phyloP scores from a whole-genome alignment of 2,329 filamentous ascomycete genomes.

The Diaporthe citri region DNA sequence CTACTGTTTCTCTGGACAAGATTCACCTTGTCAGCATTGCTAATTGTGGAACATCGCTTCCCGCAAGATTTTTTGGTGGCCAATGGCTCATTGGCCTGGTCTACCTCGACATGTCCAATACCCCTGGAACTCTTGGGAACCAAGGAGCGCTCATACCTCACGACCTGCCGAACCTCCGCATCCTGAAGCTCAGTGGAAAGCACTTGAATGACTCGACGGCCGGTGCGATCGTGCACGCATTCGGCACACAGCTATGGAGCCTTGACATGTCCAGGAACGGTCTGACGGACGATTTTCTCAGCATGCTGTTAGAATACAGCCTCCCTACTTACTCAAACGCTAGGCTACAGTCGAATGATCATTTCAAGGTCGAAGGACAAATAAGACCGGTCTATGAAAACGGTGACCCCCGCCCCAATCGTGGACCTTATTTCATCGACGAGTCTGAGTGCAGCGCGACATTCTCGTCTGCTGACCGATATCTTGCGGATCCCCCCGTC shows the following conservation, averaged over 20 bases:
- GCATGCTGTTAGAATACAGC: constrained; percentile 48
- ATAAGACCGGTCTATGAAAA: constrained; percentile 50
- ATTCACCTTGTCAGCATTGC: constrained; percentile 61
- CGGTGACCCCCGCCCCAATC: constrained; percentile 50
- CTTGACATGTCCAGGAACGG: constrained; percentile 67
- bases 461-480: constrained; percentile 61
- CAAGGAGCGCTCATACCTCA: constrained; percentile 49
- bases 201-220: constrained; percentile 59
- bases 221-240: constrained; percentile 50
- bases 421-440: constrained; percentile 58
- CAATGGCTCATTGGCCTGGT: constrained; percentile 56
- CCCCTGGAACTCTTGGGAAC: constrained; percentile 59
- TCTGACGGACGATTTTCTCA: constrained; percentile 60
- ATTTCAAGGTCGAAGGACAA: constrained; percentile 61
- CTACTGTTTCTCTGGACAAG: constrained; percentile 40
- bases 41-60: constrained; percentile 55
- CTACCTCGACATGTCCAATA: constrained; percentile 66
- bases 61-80: constrained; percentile 54
- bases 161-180: constrained; percentile 60
- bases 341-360: constrained; percentile 50
- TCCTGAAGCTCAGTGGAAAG: constrained; percentile 64
- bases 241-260: constrained; percentile 64
- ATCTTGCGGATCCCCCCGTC: constrained; percentile 62
- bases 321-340: constrained; percentile 47
- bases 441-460: constrained; percentile 61